These are phyloP conservation scores for Triticum aestivum DNA, from an alignment of 176 grass and related monocot genomes.

Conservation along the genomic window IWGSC_CS_RefSeq_v2.1 NC_057813.1:170574301-170574800, in stretches of 20 bases:
- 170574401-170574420: background rate
- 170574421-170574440: background rate
- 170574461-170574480: background rate
- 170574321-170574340: constrained; percentile 14
- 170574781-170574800: too few relatives aligned
- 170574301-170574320: constrained; percentile 11
- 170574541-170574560: constrained; percentile 13
- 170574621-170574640: too few relatives aligned
- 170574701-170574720: too few relatives aligned
- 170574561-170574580: background rate
- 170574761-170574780: too few relatives aligned
- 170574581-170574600: background rate
- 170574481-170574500: background rate
- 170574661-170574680: too few relatives aligned
- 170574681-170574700: too few relatives aligned
- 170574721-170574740: too few relatives aligned
- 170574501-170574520: background rate
- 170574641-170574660: too few relatives aligned
- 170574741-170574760: too few relatives aligned
- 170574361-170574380: background rate
- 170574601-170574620: too few relatives aligned
- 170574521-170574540: background rate
- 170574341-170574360: constrained; percentile 1
- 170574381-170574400: constrained; percentile 11
- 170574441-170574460: background rate